phyloP scores from a whole-genome alignment of 129 eudicot genomes.

The Chrysanthemum lavandulifolium region DNA sequence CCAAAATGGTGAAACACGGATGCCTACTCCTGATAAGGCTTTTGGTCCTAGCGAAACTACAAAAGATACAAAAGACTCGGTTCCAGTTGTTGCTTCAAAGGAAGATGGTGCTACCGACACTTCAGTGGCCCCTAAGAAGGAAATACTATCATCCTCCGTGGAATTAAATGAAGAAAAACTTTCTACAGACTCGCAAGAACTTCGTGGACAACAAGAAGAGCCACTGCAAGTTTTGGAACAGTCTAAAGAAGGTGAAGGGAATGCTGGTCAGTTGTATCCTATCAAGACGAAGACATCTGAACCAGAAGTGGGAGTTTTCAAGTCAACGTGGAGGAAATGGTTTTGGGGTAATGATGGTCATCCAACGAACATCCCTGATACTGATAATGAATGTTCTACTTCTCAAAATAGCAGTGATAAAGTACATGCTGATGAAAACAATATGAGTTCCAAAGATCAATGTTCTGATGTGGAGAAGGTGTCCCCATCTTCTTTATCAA shows the following conservation, averaged over 20 bases:
- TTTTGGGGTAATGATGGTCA: slow-evolving; percentile 36
- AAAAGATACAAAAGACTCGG: slow-evolving; percentile 18
- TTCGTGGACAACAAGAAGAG: slow-evolving; percentile 31
- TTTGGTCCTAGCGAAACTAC: slow-evolving; percentile 17
- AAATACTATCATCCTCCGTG: slow-evolving; percentile 19
- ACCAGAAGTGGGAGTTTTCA: slow-evolving; percentile 45
- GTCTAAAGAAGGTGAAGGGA: slow-evolving; percentile 37
- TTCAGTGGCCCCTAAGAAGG: slow-evolving; percentile 15
- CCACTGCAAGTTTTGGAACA: slow-evolving; percentile 18
- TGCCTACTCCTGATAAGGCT: slow-evolving; percentile 8
- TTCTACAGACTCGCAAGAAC: slow-evolving; percentile 28
- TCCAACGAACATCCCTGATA: slow-evolving; percentile 1
- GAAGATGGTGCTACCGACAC: slow-evolving; percentile 29
- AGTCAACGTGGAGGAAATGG: slow-evolving; percentile 50
- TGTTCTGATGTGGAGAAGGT: slow-evolving; percentile 20
- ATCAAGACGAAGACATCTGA: slow-evolving; percentile 22
- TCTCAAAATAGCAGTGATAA: slow-evolving; percentile 16
- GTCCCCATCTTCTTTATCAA: slow-evolving; percentile 32
- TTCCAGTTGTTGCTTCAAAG: slow-evolving; percentile 17
- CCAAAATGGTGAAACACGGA: slow-evolving; percentile 28
- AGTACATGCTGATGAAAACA: slow-evolving; percentile 26
- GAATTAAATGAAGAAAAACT: slow-evolving; percentile 30
- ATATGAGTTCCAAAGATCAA: slow-evolving; percentile 23
- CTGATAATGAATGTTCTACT: slow-evolving; percentile 2
- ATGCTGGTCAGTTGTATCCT: slow-evolving; percentile 19